A percentile compares a stretch with the other conserved stretches of the same genome.
Conservation (phyloP, 352 stramenopile genomes). For the Aphanomyces stellatus region DNA sequence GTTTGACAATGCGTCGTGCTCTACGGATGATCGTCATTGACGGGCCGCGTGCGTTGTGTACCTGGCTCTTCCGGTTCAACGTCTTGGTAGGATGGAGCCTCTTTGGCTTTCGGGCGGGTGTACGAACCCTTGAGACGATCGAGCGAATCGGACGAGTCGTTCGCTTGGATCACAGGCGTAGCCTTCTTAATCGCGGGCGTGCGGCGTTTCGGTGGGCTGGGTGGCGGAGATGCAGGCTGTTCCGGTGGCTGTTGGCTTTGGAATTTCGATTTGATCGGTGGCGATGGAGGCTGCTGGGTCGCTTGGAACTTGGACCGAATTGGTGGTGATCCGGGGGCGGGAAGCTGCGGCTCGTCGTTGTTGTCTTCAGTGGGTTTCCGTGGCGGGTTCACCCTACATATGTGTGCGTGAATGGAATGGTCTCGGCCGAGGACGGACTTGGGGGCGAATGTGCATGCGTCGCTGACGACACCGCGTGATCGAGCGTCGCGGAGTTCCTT, state of each 20-base stretch:
- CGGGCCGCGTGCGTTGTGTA: background rate
- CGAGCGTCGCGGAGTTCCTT: slow-evolving; percentile 65
- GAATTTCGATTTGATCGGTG: slow-evolving; percentile 19
- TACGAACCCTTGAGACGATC: background rate
- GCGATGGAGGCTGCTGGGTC: slow-evolving; percentile 7
- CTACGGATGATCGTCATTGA: slow-evolving; percentile 32
- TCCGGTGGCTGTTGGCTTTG: background rate
- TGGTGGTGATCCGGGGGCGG: background rate
- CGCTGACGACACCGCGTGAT: slow-evolving; percentile 51
- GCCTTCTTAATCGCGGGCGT: background rate
- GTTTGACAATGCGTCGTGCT: slow-evolving; percentile 71
- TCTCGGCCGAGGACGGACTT: slow-evolving; percentile 33
- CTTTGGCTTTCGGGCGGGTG: slow-evolving; percentile 5
- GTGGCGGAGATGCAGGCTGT: background rate
- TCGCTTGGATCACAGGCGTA: background rate
- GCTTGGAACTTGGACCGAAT: slow-evolving; percentile 13
- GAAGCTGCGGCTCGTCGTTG: background rate
- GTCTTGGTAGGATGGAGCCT: background rate
- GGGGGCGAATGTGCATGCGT: slow-evolving; percentile 68
- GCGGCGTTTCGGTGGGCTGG: slow-evolving; percentile 5
- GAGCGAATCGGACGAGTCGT: slow-evolving; percentile 19
- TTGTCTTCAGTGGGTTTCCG: slow-evolving; percentile 8
- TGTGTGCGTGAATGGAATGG: background rate
- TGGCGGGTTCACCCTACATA: slow-evolving; percentile 4
- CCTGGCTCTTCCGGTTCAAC: slow-evolving; percentile 7